Percentiles rank a stretch among this genome's conserved stretches.
These are phyloP conservation scores for Sphagnurus paluster DNA, from an alignment of 1,284 basidiomycete genomes.

Conservation along the genomic window DNA sequence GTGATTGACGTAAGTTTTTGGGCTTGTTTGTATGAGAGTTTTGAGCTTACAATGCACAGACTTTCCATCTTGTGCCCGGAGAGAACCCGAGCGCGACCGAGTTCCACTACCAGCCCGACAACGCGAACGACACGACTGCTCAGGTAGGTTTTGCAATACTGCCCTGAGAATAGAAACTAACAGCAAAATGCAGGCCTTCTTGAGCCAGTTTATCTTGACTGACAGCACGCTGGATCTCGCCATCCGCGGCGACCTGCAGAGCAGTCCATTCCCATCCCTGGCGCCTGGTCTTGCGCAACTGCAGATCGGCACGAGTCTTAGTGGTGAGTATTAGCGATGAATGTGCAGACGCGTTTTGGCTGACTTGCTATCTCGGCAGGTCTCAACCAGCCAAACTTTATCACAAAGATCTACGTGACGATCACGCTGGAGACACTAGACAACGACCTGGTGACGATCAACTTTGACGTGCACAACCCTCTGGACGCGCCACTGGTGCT, in stretches of 20 bases:
- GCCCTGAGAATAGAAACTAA: neutral
- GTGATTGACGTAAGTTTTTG: conserved; percentile 51
- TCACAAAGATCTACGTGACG: conserved; percentile 49
- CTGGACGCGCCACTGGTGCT: conserved; percentile 56
- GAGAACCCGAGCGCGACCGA: conserved; percentile 54
- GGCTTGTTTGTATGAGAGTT: neutral
- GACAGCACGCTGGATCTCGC: conserved; percentile 46
- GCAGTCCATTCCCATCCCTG: conserved; percentile 67
- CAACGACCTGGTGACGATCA: conserved; percentile 51
- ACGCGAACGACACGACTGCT: conserved; percentile 66
- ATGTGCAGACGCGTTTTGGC: neutral
- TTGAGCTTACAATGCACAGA: conserved; percentile 31
- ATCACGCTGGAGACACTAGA: conserved; percentile 51
- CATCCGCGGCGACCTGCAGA: conserved; percentile 58
- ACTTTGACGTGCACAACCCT: conserved; percentile 63
- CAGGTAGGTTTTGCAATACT: conserved; percentile 34
- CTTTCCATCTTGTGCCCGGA: conserved; percentile 62
- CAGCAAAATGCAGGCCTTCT: conserved; percentile 40
- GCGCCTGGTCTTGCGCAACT: conserved; percentile 58
- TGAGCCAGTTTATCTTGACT: conserved; percentile 56
- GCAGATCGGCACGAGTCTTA: conserved; percentile 46
- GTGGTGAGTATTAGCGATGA: conserved; percentile 34
- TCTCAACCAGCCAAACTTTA: conserved; percentile 38
- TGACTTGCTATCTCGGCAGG: conserved; percentile 22
- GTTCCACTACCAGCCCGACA: conserved; percentile 67